Evolutionary conservation across 2,329 filamentous ascomycete species (phyloP).

Genomic region (Orbilia quercus): DNA sequence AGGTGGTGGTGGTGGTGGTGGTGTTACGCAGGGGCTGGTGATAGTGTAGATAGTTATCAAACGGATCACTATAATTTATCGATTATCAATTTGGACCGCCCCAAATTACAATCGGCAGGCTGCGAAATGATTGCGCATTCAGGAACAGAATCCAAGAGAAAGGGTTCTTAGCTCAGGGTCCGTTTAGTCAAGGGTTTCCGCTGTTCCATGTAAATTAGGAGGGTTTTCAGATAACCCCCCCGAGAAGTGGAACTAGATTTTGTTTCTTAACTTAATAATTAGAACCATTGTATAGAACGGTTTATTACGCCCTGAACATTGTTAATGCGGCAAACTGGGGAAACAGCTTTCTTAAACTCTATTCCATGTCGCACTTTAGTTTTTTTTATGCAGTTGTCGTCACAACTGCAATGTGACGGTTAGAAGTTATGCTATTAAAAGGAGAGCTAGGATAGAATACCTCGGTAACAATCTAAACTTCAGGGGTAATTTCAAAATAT

Average conservation of each 20-base stretch:
- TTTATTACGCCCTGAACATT: not conserved
- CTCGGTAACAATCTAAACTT: not conserved
- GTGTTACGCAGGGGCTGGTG: not conserved
- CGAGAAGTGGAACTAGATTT: not conserved
- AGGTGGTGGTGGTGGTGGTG: slow-evolving; percentile 6
- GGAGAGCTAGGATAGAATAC: not conserved
- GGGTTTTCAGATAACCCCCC: slow-evolving; percentile 27
- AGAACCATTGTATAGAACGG: not conserved
- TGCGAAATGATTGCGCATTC: slow-evolving; percentile 23
- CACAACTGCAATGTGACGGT: not conserved
- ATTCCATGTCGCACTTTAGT: not conserved
- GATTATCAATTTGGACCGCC: slow-evolving; percentile 1
- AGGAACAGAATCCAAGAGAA: slow-evolving; percentile 15
- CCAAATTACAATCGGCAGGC: slow-evolving; percentile 18
- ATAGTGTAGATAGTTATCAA: slow-evolving; percentile 8
- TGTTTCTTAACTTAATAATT: not conserved
- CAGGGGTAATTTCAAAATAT: not conserved
- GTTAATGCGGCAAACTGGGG: not conserved
- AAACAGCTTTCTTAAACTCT: not conserved
- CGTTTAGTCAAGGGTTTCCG: slow-evolving; percentile 31
- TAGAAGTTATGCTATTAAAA: too few species aligned
- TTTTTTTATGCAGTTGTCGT: not conserved
- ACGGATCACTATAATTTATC: slow-evolving; percentile 13
- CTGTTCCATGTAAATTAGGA: slow-evolving; percentile 47
- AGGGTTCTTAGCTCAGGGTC: slow-evolving; percentile 7